Percentiles rank a stretch among this genome's conserved stretches.
These are phyloP conservation scores for Coemansia aciculifera DNA, from an alignment of 192 early-diverging fungal species.

Conservation along the genomic window DNA sequence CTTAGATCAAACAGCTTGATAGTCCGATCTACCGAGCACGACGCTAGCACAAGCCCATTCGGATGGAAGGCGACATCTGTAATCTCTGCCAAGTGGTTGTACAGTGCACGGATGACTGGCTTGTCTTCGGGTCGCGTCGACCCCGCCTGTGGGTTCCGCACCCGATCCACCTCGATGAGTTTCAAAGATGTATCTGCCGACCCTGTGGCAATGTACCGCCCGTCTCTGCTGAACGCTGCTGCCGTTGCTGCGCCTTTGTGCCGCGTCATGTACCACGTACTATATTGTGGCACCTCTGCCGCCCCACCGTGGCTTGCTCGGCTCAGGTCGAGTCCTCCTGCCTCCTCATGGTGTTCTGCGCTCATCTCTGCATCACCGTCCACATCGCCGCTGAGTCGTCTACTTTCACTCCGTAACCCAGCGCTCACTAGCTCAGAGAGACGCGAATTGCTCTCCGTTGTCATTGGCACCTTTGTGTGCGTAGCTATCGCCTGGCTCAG, in stretches of 20 bases:
- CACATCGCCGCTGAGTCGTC: conserved; percentile 22
- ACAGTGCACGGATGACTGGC: conserved; percentile 86
- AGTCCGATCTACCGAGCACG: conserved; percentile 78
- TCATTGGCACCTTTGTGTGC: conserved; percentile 64
- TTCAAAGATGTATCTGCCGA: conserved; percentile 87
- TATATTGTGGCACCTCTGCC: conserved; percentile 56
- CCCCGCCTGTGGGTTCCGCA: conserved; percentile 60
- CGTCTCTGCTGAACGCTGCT: conserved; percentile 66
- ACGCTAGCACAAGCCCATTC: conserved; percentile 86
- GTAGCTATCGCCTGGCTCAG: conserved; percentile 63
- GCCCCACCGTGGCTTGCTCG: conserved; percentile 6
- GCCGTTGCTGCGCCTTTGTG: conserved; percentile 74
- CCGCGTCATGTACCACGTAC: conserved; percentile 70
- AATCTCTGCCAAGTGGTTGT: conserved; percentile 79
- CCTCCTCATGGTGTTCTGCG: conserved; percentile 15
- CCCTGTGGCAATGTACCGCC: conserved; percentile 84
- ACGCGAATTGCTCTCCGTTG: conserved; percentile 60
- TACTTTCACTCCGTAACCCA: conserved; percentile 60
- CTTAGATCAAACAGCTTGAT: conserved; percentile 91
- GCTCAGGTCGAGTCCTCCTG: conserved; percentile 24
- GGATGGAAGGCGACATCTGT: conserved; percentile 91
- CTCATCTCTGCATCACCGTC: conserved; percentile 17
- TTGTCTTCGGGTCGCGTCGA: conserved; percentile 70
- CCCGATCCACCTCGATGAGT: conserved; percentile 83
- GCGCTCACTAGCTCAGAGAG: conserved; percentile 64